These are phyloP conservation scores for Podila minutissima DNA, from an alignment of 192 early-diverging fungal genomes.

Conservation along the genomic window DNA sequence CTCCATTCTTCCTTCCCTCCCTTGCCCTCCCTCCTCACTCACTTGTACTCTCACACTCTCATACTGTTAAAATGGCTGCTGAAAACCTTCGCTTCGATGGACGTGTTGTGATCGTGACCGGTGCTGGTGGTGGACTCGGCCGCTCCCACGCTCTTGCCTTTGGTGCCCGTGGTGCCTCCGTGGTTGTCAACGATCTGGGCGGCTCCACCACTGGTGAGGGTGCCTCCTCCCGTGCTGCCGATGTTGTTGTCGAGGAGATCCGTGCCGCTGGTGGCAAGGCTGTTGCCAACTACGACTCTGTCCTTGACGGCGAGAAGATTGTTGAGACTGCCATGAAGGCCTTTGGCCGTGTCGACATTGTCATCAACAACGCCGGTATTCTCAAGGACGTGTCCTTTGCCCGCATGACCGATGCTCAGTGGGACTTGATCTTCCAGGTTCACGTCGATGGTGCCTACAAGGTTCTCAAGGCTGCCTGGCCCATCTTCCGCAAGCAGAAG, in stretches of 20 bases:
- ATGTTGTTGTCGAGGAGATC: constrained; percentile 88
- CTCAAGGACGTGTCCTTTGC: constrained; percentile 97
- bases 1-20: background rate
- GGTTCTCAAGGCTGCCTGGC: constrained; percentile 98
- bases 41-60: background rate
- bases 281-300: constrained; percentile 97
- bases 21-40: background rate
- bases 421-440: constrained; percentile 93
- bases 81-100: constrained; percentile 76
- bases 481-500: constrained; percentile 94
- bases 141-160: constrained; percentile 94
- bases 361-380: constrained; percentile 99
- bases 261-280: constrained; percentile 87
- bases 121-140: constrained; percentile 93
- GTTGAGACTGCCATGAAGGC: constrained; percentile 96
- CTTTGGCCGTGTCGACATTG: constrained; percentile 94
- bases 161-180: constrained; percentile 87
- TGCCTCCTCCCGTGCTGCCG: constrained; percentile 80
- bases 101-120: constrained; percentile 94
- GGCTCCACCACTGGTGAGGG: constrained; percentile 81
- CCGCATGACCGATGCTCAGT: constrained; percentile 97
- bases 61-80: constrained; percentile 30
- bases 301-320: constrained; percentile 97
- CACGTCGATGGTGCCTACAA: constrained; percentile 96
- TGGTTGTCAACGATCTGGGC: constrained; percentile 98